Evolutionary conservation across 139 green algal genomes (phyloP), one percentile per base, ranked within the genome.

Genomic region (Asterochloris erici): DNA sequence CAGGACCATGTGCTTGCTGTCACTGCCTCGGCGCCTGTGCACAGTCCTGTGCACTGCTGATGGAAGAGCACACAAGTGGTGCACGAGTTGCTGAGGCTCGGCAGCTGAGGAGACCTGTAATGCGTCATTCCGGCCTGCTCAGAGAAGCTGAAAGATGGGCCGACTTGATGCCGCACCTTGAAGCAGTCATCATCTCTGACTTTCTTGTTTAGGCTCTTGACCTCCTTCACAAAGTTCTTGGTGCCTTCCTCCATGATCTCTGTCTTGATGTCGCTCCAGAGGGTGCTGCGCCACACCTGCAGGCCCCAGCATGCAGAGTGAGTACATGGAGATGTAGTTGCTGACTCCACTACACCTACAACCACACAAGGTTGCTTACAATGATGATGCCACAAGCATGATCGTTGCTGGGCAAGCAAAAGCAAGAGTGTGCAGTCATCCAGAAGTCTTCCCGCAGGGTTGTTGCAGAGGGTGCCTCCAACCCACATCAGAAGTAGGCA

Each of bases 181-280:
- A 94, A 96, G 81, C 86, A 89, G 73, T 95, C 88, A 74, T 93
- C 81, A 29, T 95, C 93, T 63, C 90, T 89, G 63, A 94, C 88
- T 73, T 85, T 78, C 74, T 91, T 91, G 24, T 84, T 66, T 13
- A 92, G 84, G 14, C 83, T 78, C 73, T 90, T 90, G 26, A 93
- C 88, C 83, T 98, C 93, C 87, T 98, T 98, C 54, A 95, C 88
- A 79, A 96, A 95, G 4, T 78, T 75, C 90, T 97, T 98, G 78
- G 93, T 91, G 26, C 92, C 93, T 16, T 96, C 93, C 85, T 97
- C 94, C 90, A 98, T 96, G 24, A 91, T 78, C 28, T 94, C 89
- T 12, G 90, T 95, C 16, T 88, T 87, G 82, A 97, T 95, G 85
- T 94, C 86, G 61, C 82, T 91, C 93, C 93, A 97, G 28, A 95